Conservation (phyloP, 2,329 filamentous ascomycete genomes). For the Pyrenophora tritici-repentis region DNA sequence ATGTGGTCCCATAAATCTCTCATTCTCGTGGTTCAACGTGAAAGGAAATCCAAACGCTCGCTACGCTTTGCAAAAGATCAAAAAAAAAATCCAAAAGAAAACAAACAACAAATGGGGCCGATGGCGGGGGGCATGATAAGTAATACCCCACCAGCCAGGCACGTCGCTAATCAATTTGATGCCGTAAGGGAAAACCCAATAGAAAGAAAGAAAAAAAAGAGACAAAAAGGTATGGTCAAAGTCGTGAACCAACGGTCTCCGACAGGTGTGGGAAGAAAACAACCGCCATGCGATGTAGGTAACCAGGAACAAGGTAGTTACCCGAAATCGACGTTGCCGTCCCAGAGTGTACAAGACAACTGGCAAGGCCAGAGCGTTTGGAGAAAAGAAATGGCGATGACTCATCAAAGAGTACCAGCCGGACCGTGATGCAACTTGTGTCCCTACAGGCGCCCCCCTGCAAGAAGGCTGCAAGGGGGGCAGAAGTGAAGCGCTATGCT, state of each 20-base stretch:
- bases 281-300: conserved; percentile 31
- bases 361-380: conserved; percentile 25
- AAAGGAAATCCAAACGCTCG: conserved; percentile 42
- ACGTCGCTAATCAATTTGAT: conserved; percentile 27
- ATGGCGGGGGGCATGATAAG: conserved; percentile 5
- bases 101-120: conserved; percentile 19
- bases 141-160: conserved; percentile 17
- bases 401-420: conserved; percentile 34
- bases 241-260: conserved; percentile 20
- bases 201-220: conserved; percentile 18
- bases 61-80: conserved; percentile 37
- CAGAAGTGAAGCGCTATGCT: conserved; percentile 44
- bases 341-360: conserved; percentile 30
- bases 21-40: conserved; percentile 23
- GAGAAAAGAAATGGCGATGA: conserved; percentile 31
- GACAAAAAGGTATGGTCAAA: conserved; percentile 11
- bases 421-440: conserved; percentile 42
- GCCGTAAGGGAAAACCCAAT: conserved; percentile 12
- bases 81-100: conserved; percentile 14
- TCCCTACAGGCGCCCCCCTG: conserved; percentile 33
- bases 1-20: conserved; percentile 14
- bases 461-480: conserved; percentile 11
- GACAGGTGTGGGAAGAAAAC: conserved; percentile 23
- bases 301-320: not conserved
- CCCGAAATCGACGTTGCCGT: conserved; percentile 42